Conservation (phyloP, 179 eudicot genomes). For the Silene vulgaris region DNA sequence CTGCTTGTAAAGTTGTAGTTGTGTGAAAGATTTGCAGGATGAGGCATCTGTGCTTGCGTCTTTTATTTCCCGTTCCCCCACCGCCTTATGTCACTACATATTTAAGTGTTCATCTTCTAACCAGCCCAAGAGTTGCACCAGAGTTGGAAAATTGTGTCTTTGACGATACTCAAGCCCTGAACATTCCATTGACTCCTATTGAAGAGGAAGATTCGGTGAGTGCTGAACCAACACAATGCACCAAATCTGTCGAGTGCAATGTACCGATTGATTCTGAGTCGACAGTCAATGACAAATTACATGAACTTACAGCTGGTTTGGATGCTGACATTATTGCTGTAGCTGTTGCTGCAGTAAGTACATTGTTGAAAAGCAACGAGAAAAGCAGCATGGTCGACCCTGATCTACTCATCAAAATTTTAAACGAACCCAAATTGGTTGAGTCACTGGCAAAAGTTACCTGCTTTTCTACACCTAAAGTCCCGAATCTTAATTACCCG, state of each 20-base stretch:
- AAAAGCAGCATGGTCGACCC: constrained; percentile 27
- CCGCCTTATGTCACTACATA: not conserved
- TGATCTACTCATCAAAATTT: constrained; percentile 40
- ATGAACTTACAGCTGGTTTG: constrained; percentile 23
- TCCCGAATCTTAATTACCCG: constrained; percentile 2
- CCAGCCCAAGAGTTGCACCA: constrained; percentile 34
- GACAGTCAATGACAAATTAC: constrained; percentile 24
- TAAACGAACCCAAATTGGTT: constrained; percentile 43
- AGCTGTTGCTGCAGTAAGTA: constrained; percentile 45
- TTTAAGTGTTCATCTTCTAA: constrained; percentile 12
- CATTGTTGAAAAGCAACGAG: constrained; percentile 38
- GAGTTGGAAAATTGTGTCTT: constrained; percentile 25
- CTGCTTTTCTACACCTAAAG: not conserved
- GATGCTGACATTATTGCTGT: constrained; percentile 41
- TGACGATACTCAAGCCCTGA: constrained; percentile 39
- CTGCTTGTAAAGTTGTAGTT: not conserved
- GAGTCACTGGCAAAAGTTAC: constrained; percentile 27
- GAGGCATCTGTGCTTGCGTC: not conserved
- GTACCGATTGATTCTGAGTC: constrained; percentile 17
- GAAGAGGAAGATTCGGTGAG: constrained; percentile 38
- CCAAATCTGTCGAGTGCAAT: constrained; percentile 9
- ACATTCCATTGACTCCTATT: constrained; percentile 44
- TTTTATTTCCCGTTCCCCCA: not conserved
- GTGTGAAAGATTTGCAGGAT: not conserved
- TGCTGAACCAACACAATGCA: constrained; percentile 18